Evolutionary conservation across 164 flowering plant species (phyloP).

Genomic region (Stephania yunnanensis): DNA sequence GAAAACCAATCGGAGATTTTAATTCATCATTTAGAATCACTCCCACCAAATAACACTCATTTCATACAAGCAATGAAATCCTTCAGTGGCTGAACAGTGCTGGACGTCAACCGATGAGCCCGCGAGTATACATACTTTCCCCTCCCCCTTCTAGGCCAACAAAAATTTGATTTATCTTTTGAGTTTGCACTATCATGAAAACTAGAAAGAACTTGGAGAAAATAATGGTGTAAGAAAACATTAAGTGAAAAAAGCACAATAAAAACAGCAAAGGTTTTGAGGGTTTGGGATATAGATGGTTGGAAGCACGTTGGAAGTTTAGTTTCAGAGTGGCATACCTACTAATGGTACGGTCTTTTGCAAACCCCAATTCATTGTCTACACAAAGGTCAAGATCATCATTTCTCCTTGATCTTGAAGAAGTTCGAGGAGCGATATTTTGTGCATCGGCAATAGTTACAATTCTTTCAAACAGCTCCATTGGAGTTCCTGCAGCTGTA

Average conservation of each 20-base stretch:
- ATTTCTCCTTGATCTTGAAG: constrained; percentile 77
- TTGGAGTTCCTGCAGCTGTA: constrained; percentile 85
- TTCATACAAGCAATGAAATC: not conserved
- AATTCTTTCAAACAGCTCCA: constrained; percentile 56
- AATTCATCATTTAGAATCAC: not conserved
- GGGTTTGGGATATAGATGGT: not conserved
- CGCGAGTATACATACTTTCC: no score
- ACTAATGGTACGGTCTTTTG: constrained; percentile 95
- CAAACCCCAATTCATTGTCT: constrained; percentile 95
- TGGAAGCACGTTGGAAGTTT: not conserved
- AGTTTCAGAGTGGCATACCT: constrained; percentile 41
- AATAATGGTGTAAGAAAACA: not conserved
- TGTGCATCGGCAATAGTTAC: constrained; percentile 81
- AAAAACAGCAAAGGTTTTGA: not conserved
- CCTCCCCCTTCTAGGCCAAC: not conserved
- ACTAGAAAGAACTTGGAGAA: not conserved
- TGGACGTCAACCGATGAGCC: no score
- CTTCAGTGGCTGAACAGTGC: not conserved
- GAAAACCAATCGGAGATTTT: not conserved
- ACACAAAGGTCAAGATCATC: constrained; percentile 82
- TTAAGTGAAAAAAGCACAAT: not conserved
- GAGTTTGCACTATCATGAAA: not conserved
- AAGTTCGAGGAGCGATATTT: constrained; percentile 73
- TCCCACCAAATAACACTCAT: not conserved
- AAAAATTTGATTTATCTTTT: not conserved